Base-by-base conservation (phyloP, 306 rosid genomes). In the Medicago lupulina region DNA sequence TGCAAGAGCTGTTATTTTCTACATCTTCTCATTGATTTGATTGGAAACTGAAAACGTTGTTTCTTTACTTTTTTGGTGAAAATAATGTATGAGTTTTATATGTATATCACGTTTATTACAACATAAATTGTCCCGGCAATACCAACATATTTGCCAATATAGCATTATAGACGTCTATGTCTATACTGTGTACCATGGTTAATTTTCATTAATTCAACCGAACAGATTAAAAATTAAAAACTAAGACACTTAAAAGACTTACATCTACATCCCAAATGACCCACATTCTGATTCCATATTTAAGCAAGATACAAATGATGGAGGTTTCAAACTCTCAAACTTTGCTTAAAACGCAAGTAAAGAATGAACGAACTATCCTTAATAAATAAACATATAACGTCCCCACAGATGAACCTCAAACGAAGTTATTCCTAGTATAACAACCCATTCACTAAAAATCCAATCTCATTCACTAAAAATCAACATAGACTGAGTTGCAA, bases 381-480 rank as follows among this genome's bases (percentile, higher is more conserved):
- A 17, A 67, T 39, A 70, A 70, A 70, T 70, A 79, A 75, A 76
- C 43, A 84, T 31, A 62, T 39, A 69, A 63, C 69, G 75, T 77
- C 63, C 78, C 64, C 38, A 61, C 16, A 63, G 63, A 31, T 69
- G 60, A 77, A 84, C 85, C 65, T 28, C 64, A 50, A 55, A 46
- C 3, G 3, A 84, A 84, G 85, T 70, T 73, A 74, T 77, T 74
- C 85, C 63, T 59, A 55, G 47, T 40, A 67, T 69, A 73, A 77
- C 59, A 76, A 62, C 16, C 66, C 12, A 43, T 21, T 21, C 73
- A 43, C 73, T 68, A 59, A 66, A 51, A 66, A 51, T 70, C 76
- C 69, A 79, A 60, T 57, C 77, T 10, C 66, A 62, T 63, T 67
- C 59, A 59, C 2, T 8, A 57, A 61, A 50, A 80, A 81, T 73